Evolutionary conservation across 2,329 filamentous ascomycete genomes (phyloP).

Genomic region (Cladophialophora psammophila): DNA sequence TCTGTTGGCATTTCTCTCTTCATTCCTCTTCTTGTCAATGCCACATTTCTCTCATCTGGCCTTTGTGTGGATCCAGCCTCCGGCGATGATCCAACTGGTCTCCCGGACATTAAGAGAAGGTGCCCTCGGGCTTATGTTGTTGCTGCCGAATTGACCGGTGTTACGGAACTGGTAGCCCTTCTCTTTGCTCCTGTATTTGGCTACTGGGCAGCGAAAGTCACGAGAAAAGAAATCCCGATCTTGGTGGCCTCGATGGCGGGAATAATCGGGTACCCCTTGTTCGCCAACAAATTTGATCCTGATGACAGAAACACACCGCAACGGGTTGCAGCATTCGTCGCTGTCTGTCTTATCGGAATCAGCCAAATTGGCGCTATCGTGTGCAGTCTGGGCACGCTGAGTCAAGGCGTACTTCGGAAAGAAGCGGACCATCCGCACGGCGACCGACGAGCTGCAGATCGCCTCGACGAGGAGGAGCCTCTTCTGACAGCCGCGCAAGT

Average conservation of each 20-base stretch:
- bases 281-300: conserved; percentile 79
- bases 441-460: neutral
- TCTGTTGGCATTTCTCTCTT: conserved; percentile 96
- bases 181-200: conserved; percentile 87
- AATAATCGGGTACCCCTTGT: conserved; percentile 76
- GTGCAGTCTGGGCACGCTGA: conserved; percentile 88
- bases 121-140: conserved; percentile 88
- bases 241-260: conserved; percentile 75
- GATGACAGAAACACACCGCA: conserved; percentile 76
- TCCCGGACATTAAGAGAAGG: conserved; percentile 76
- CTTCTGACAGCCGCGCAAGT: conserved; percentile 15
- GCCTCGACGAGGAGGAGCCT: conserved; percentile 16
- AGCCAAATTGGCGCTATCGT: conserved; percentile 97
- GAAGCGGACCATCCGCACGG: conserved; percentile 42
- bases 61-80: conserved; percentile 68
- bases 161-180: conserved; percentile 85
- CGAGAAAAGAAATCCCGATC: conserved; percentile 75
- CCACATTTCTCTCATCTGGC: conserved; percentile 82
- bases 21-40: conserved; percentile 90
- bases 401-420: conserved; percentile 73
- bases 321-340: conserved; percentile 72
- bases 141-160: conserved; percentile 84
- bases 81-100: conserved; percentile 44
- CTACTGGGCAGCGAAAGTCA: conserved; percentile 75
- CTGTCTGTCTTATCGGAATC: conserved; percentile 82